These are phyloP conservation scores for Fusarium compactum DNA, from an alignment of 2,329 filamentous ascomycete species.

Conservation along the genomic window DNA sequence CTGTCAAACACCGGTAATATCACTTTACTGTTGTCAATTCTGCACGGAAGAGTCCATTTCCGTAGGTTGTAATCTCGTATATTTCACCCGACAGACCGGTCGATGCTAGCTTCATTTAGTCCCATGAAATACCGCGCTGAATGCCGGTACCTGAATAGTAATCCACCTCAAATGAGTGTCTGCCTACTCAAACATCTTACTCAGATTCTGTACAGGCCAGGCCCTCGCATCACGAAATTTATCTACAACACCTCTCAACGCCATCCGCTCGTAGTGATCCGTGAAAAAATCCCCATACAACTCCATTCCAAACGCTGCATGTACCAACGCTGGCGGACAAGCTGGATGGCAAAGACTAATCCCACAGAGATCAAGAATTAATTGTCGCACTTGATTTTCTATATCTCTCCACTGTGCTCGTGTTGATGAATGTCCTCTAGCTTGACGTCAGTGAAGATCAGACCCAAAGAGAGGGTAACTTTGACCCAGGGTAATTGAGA, in stretches of 20 bases:
- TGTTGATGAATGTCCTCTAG: constrained; percentile 44
- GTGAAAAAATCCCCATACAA: constrained; percentile 59
- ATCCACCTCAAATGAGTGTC: background rate
- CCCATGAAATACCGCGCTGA: background rate
- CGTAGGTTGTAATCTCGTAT: background rate
- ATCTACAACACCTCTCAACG: constrained; percentile 56
- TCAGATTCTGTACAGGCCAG: constrained; percentile 55
- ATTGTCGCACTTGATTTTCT: constrained; percentile 54
- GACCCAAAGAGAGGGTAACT: background rate
- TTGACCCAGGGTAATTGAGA: background rate
- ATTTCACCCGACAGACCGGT: background rate
- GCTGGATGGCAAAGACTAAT: constrained; percentile 55
- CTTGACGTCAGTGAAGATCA: constrained; percentile 17
- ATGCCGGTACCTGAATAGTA: constrained; percentile 17
- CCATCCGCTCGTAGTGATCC: constrained; percentile 54
- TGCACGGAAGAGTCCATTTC: background rate
- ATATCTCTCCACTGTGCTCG: constrained; percentile 52
- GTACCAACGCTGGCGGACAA: constrained; percentile 55
- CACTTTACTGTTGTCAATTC: background rate
- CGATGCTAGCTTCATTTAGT: background rate
- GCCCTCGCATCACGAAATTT: constrained; percentile 59
- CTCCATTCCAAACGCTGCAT: constrained; percentile 56
- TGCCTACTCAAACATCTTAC: constrained; percentile 52
- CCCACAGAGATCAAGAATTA: constrained; percentile 56
- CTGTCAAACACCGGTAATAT: background rate